phyloP scores from a whole-genome alignment of 2,329 filamentous ascomycete genomes.

The Fusarium denticulatum region DNA sequence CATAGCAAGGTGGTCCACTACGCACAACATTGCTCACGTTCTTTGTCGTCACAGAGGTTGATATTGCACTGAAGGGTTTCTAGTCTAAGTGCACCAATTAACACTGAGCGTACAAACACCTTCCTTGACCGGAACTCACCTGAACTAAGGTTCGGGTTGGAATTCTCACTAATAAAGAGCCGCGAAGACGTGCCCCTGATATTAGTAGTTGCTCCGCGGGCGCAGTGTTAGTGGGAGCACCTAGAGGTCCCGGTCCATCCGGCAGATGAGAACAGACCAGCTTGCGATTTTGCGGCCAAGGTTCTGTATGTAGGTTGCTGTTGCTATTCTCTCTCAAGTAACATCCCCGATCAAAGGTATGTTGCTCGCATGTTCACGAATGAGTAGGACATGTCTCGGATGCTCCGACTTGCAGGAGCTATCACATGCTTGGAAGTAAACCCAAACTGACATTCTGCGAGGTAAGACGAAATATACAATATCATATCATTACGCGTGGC shows the following conservation, averaged over 20 bases:
- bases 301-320: not conserved
- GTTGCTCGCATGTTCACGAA: not conserved
- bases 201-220: slow-evolving; percentile 4
- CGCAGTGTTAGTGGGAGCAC: not conserved
- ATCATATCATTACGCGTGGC: slow-evolving; percentile 2
- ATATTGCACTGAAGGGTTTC: not conserved
- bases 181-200: not conserved
- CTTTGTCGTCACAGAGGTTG: not conserved
- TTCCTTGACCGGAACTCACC: not conserved
- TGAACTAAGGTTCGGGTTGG: not conserved
- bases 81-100: not conserved
- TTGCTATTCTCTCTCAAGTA: not conserved
- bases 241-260: not conserved
- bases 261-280: not conserved
- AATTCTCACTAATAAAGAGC: not conserved
- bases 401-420: not conserved
- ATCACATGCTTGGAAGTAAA: slow-evolving; percentile 2
- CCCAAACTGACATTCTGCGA: not conserved
- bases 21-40: not conserved
- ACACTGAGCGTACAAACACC: not conserved
- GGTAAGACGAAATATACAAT: not conserved
- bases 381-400: not conserved
- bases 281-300: not conserved
- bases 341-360: not conserved
- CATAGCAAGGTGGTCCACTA: not conserved